Conservation (phyloP, 2,329 filamentous ascomycete species). For the Botrytis sinoallii region DNA sequence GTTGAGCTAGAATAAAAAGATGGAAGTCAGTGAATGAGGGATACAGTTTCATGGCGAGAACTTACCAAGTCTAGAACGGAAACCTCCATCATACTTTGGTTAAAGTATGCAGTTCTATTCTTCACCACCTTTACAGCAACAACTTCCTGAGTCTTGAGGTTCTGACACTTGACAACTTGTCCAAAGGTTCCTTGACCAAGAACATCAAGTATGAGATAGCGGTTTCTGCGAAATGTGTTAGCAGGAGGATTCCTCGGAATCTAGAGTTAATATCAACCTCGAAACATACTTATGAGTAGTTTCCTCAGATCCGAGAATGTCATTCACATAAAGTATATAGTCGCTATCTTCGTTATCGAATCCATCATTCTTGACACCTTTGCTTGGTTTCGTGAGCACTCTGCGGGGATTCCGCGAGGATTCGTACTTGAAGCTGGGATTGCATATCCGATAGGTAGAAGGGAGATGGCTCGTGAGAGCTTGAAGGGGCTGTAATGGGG, state of each 20-base stretch:
- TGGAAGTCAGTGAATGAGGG: slow-evolving; percentile 20
- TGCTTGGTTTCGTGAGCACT: slow-evolving; percentile 97
- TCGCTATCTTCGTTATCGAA: slow-evolving; percentile 99
- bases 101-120: slow-evolving; percentile 98
- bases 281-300: slow-evolving; percentile 84
- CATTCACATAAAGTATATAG: slow-evolving; percentile 98
- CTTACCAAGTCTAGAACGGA: slow-evolving; percentile 90
- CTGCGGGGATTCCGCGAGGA: slow-evolving; percentile 93
- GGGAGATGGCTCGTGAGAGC: slow-evolving; percentile 90
- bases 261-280: slow-evolving; percentile 28
- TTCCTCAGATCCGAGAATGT: slow-evolving; percentile 96
- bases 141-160: slow-evolving; percentile 95
- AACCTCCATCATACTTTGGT: slow-evolving; percentile 99
- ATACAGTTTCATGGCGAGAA: slow-evolving; percentile 31
- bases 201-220: slow-evolving; percentile 95
- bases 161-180: slow-evolving; percentile 98
- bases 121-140: slow-evolving; percentile 99
- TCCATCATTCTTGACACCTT: slow-evolving; percentile 96
- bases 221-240: slow-evolving; percentile 59
- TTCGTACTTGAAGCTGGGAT: slow-evolving; percentile 97
- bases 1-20: slow-evolving; percentile 63
- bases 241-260: slow-evolving; percentile 25
- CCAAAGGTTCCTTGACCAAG: slow-evolving; percentile 97
- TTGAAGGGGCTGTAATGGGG: slow-evolving; percentile 71
- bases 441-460: slow-evolving; percentile 96